Evolutionary conservation across 2,329 filamentous ascomycete genomes (phyloP).

Genomic region (Colletotrichum incanum): DNA sequence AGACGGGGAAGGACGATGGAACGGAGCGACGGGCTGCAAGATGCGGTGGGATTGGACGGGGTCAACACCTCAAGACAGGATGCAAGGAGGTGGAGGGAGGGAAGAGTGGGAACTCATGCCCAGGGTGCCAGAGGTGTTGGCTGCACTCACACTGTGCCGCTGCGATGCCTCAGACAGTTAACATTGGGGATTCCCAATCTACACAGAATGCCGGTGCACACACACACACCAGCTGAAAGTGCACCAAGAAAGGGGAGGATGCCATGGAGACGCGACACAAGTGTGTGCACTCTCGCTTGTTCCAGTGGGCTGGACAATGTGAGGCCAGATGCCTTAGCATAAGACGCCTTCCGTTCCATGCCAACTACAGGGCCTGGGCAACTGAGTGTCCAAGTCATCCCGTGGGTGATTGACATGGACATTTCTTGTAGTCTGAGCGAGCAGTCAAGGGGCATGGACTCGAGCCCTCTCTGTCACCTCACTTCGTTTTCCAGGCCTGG

Average conservation of each 20-base stretch:
- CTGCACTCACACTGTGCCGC: slow-evolving; percentile 35
- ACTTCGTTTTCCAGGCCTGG: slow-evolving; percentile 27
- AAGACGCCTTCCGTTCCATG: background rate
- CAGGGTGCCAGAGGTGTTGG: slow-evolving; percentile 11
- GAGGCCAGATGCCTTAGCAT: background rate
- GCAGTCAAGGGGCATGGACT: slow-evolving; percentile 27
- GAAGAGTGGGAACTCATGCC: slow-evolving; percentile 8
- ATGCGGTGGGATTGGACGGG: slow-evolving; percentile 30
- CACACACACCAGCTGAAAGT: slow-evolving; percentile 1
- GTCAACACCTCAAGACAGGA: slow-evolving; percentile 1
- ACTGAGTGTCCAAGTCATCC: background rate
- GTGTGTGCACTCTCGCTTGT: slow-evolving; percentile 1
- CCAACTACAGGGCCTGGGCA: slow-evolving; percentile 1
- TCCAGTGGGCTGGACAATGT: background rate
- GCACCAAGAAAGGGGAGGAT: background rate
- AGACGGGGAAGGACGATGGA: slow-evolving; percentile 23
- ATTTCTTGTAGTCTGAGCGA: slow-evolving; percentile 26
- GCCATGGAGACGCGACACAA: slow-evolving; percentile 10
- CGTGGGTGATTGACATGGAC: slow-evolving; percentile 24
- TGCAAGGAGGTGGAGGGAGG: slow-evolving; percentile 39
- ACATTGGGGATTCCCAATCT: slow-evolving; percentile 10
- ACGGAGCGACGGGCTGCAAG: slow-evolving; percentile 16
- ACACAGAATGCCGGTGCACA: slow-evolving; percentile 14
- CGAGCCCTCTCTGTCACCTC: slow-evolving; percentile 20
- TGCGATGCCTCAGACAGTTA: slow-evolving; percentile 32